These are phyloP conservation scores for Nidularia pulvinata DNA, from an alignment of 768 basidiomycete genomes.

Conservation along the genomic window DNA sequence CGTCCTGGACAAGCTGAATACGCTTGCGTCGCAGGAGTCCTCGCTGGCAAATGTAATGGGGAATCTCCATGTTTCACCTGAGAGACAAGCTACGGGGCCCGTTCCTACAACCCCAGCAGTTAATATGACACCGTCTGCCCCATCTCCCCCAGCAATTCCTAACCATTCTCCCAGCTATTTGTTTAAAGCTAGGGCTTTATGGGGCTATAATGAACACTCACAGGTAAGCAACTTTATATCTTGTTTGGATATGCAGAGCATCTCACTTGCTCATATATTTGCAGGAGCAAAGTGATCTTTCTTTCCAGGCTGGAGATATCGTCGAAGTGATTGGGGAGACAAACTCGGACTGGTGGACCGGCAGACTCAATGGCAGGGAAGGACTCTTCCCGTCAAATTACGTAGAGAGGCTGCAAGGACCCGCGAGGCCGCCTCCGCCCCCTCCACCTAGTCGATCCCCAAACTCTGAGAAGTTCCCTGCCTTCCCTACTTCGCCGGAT, in stretches of 20 bases:
- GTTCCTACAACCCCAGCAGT: background rate
- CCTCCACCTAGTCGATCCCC: slow-evolving; percentile 7
- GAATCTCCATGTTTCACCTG: background rate
- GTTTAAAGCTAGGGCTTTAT: slow-evolving; percentile 52
- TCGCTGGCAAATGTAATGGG: background rate
- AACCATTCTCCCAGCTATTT: slow-evolving; percentile 14
- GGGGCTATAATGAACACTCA: slow-evolving; percentile 66
- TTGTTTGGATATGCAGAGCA: background rate
- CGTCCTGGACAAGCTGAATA: slow-evolving; percentile 44
- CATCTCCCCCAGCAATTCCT: slow-evolving; percentile 6
- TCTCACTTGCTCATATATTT: background rate
- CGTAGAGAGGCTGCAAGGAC: slow-evolving; percentile 50
- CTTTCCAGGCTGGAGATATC: slow-evolving; percentile 71
- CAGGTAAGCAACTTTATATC: slow-evolving; percentile 27
- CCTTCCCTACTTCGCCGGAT: background rate
- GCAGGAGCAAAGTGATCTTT: slow-evolving; percentile 74
- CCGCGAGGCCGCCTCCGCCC: slow-evolving; percentile 8
- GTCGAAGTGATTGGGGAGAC: slow-evolving; percentile 75
- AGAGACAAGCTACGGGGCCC: background rate
- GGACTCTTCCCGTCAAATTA: slow-evolving; percentile 80
- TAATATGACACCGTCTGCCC: background rate
- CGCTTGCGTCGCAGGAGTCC: slow-evolving; percentile 1
- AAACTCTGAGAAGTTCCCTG: background rate
- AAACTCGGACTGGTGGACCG: slow-evolving; percentile 88
- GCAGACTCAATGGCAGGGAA: slow-evolving; percentile 55